Percentiles rank a stretch among this genome's conserved stretches.
Conservation (phyloP, 2,329 filamentous ascomycete genomes). For the Microcera coccophila region DNA sequence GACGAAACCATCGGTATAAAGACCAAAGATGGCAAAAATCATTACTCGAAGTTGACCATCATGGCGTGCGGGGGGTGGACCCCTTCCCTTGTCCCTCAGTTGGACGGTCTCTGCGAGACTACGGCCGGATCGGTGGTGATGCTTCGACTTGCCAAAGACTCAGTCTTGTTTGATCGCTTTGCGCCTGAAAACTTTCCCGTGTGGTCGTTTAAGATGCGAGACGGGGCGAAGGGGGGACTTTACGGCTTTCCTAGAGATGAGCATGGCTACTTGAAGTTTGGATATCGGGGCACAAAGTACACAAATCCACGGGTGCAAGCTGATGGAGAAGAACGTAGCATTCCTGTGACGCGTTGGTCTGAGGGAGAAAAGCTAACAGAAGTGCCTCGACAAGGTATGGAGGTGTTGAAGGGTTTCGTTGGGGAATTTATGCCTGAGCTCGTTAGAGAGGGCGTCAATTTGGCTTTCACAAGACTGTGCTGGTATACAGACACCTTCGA, state of each 20-base stretch:
- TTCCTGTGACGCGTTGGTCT: conserved; percentile 38
- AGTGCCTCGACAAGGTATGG: conserved; percentile 27
- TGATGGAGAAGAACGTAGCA: conserved; percentile 37
- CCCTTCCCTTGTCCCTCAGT: conserved; percentile 37
- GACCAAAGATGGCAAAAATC: conserved; percentile 34
- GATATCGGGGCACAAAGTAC: conserved; percentile 49
- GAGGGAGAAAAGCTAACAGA: conserved; percentile 18
- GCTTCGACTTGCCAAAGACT: conserved; percentile 38
- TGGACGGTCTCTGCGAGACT: conserved; percentile 43
- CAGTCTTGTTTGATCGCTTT: conserved; percentile 38
- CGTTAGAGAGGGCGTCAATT: conserved; percentile 27
- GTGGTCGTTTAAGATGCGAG: conserved; percentile 31
- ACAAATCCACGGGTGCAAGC: conserved; percentile 40
- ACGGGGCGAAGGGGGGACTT: conserved; percentile 34
- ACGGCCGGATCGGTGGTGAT: conserved; percentile 45
- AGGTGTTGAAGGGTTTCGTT: conserved; percentile 32
- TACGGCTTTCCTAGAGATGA: conserved; percentile 47
- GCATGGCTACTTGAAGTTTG: conserved; percentile 45
- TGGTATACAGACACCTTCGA: conserved; percentile 35
- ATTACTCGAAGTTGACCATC: conserved; percentile 33
- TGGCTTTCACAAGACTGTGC: conserved; percentile 33
- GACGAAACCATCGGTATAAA: conserved; percentile 34
- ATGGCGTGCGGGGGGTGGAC: conserved; percentile 45
- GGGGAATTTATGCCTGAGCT: conserved; percentile 43
- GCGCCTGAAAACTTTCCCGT: conserved; percentile 43